Conservation (phyloP, 257 asterid genomes). For the Leptodermis oblonga region DNA sequence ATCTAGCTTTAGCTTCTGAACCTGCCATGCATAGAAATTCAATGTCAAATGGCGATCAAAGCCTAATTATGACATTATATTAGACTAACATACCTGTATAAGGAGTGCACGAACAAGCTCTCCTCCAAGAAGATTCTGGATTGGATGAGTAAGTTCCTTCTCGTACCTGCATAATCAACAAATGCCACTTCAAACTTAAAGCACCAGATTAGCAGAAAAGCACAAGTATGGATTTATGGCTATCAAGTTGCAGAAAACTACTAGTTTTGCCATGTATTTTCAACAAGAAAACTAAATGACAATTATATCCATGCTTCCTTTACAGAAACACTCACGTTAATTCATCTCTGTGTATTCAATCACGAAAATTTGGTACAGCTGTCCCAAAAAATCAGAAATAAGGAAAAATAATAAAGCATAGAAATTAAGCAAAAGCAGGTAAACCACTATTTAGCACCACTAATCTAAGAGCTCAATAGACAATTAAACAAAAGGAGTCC, state of each 20-base stretch:
- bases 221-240: background rate
- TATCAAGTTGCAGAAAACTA: background rate
- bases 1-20: conserved; percentile 97
- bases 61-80: conserved; percentile 14
- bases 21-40: conserved; percentile 38
- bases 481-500: background rate
- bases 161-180: conserved; percentile 57
- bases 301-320: background rate
- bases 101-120: conserved; percentile 92
- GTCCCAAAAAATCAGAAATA: background rate
- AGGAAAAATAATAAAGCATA: background rate
- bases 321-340: background rate
- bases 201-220: background rate
- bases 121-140: conserved; percentile 87
- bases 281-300: background rate
- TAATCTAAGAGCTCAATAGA: background rate
- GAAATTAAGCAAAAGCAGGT: background rate
- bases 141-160: conserved; percentile 92
- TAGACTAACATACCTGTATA: conserved; percentile 61
- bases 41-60: conserved; percentile 32
- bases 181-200: background rate
- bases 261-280: background rate
- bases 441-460: background rate
- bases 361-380: background rate
- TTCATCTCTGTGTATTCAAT: background rate